phyloP scores from a whole-genome alignment of 257 asterid genomes.

The Capsicum pubescens region DNA sequence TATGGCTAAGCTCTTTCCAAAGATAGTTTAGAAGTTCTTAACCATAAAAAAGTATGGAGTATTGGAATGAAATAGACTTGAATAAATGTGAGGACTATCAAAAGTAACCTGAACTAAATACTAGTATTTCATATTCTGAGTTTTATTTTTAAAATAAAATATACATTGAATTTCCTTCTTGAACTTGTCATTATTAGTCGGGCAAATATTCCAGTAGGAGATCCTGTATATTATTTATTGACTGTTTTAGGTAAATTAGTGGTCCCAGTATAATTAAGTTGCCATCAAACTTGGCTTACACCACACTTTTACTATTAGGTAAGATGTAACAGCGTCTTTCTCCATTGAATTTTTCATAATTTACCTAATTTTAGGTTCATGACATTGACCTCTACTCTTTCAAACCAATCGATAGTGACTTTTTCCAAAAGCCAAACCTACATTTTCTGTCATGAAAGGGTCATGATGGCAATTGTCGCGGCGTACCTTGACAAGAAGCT shows the following conservation, averaged over 20 bases:
- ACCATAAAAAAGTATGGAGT: not conserved
- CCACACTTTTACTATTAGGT: not conserved
- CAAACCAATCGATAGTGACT: not conserved
- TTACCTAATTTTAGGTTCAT: not conserved
- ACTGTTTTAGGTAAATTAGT: not conserved
- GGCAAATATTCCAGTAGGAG: not conserved
- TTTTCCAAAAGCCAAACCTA: not conserved
- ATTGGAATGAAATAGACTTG: not conserved
- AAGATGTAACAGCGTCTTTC: slow-evolving; percentile 5
- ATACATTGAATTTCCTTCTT: not conserved
- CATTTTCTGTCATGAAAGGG: too few relatives aligned
- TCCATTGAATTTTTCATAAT: not conserved
- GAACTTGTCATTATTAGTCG: not conserved
- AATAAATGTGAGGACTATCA: too few relatives aligned
- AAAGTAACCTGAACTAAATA: too few relatives aligned
- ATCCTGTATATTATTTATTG: not conserved
- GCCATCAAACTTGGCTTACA: slow-evolving; percentile 4
- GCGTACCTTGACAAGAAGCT: too few relatives aligned
- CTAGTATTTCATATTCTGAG: too few relatives aligned
- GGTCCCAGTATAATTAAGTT: not conserved
- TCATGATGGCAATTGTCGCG: too few relatives aligned
- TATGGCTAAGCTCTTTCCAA: not conserved
- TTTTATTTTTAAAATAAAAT: not conserved
- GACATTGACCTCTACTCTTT: not conserved
- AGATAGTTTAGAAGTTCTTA: not conserved